Evolutionary conservation across 106 monocot genomes (phyloP).

Genomic region (Xerophyta viscosa): DNA sequence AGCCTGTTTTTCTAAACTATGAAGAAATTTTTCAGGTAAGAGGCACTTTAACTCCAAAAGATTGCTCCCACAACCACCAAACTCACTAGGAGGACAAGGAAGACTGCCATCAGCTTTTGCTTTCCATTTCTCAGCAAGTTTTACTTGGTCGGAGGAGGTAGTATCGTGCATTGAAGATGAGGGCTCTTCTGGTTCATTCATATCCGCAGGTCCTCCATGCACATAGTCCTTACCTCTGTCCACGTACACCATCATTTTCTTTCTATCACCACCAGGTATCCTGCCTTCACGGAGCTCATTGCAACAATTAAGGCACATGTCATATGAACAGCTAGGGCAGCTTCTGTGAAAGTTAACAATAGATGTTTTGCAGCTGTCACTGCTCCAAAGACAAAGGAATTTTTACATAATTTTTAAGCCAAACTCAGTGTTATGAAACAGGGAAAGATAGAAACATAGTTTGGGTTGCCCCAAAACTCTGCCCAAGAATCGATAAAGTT

Average conservation of each 20-base stretch:
- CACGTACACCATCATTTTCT: conserved; percentile 9
- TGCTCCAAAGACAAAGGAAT: conserved; percentile 16
- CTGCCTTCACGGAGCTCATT: conserved; percentile 51
- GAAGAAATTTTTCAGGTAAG: conserved; percentile 28
- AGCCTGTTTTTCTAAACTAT: conserved; percentile 37
- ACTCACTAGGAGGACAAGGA: conserved; percentile 45
- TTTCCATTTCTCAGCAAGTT: conserved; percentile 30
- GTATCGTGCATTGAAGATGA: not conserved
- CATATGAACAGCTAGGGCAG: conserved; percentile 50
- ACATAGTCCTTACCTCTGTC: conserved; percentile 39
- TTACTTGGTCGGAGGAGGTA: not conserved
- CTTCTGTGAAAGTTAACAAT: conserved; percentile 67
- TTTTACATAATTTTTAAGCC: conserved; percentile 1
- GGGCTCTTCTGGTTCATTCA: not conserved
- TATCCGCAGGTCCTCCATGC: conserved; percentile 15
- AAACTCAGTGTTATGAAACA: too few relatives aligned
- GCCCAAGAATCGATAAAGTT: too few relatives aligned
- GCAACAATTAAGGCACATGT: conserved; percentile 57
- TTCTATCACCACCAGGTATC: conserved; percentile 32
- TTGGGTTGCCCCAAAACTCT: not conserved
- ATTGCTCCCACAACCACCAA: conserved; percentile 51
- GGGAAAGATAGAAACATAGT: not conserved
- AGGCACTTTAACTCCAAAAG: conserved; percentile 48
- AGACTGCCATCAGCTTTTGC: conserved; percentile 52
- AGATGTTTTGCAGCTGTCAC: conserved; percentile 59